A percentile compares a stretch with the other conserved stretches of the same genome.
These are phyloP conservation scores for Leccinum subrobustum DNA, from an alignment of 1,284 basidiomycete species.

Conservation along the genomic window DNA sequence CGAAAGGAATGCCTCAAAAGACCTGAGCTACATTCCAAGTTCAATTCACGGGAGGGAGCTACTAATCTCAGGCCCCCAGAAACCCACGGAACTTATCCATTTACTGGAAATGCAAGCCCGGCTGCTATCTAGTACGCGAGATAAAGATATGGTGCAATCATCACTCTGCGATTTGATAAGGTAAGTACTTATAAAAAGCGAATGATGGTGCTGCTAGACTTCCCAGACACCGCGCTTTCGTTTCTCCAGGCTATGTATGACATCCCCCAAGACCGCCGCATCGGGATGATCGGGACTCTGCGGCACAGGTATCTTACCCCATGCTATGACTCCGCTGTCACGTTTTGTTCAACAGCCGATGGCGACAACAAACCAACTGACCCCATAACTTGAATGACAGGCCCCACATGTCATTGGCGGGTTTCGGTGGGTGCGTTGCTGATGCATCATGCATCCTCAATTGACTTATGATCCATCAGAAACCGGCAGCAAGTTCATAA, in stretches of 20 bases:
- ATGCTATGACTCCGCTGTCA: neutral
- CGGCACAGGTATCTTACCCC: neutral
- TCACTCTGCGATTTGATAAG: neutral
- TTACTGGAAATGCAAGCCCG: neutral
- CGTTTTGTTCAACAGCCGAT: neutral
- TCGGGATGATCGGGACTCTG: neutral
- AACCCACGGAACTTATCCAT: neutral
- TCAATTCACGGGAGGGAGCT: neutral
- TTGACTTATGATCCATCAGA: constrained; percentile 10
- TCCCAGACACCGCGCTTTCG: neutral
- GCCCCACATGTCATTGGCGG: neutral
- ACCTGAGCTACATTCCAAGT: neutral
- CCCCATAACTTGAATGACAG: neutral
- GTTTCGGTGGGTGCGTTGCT: constrained; percentile 11
- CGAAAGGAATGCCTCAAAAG: neutral
- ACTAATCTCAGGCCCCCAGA: neutral
- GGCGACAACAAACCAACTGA: neutral
- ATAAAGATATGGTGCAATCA: neutral
- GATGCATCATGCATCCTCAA: neutral
- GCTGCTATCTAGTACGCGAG: neutral
- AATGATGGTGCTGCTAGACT: neutral
- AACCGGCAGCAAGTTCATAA: constrained; percentile 1
- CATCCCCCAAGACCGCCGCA: neutral
- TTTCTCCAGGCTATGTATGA: neutral
- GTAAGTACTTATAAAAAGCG: neutral